Percentiles rank a stretch among this genome's conserved stretches.
These are phyloP conservation scores for Neonectria sp. DNA, from an alignment of 2,329 filamentous ascomycete genomes.

Conservation along the genomic window DNA sequence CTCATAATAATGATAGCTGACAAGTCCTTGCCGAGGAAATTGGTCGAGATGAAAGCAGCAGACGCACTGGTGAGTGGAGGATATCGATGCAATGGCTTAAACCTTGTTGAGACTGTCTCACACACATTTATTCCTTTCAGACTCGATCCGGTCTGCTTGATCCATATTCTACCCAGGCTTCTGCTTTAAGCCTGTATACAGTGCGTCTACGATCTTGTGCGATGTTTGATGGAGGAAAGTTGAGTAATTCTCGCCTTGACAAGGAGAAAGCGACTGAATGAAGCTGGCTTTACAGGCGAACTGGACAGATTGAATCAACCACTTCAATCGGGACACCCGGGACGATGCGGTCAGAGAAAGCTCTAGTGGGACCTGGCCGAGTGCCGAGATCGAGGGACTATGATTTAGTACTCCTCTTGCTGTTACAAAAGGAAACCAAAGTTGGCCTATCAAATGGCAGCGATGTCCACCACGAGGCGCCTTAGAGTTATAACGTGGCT, in stretches of 20 bases:
- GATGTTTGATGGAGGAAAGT: no score
- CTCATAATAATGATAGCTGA: not conserved
- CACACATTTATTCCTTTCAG: not conserved
- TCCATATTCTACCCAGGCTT: not conserved
- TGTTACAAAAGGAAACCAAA: not conserved
- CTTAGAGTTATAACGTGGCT: not conserved
- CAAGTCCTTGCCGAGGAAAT: not conserved
- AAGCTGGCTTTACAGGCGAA: not conserved
- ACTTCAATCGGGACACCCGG: no score
- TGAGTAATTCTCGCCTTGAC: no score
- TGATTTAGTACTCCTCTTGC: not conserved
- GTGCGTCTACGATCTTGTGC: no score
- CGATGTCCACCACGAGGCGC: not conserved
- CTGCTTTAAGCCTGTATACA: not conserved
- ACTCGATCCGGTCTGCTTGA: not conserved
- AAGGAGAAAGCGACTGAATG: no score
- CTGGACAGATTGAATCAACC: no score
- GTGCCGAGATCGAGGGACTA: not conserved
- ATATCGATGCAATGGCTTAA: not conserved
- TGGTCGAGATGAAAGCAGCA: not conserved
- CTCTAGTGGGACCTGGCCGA: not conserved
- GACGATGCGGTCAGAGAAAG: not conserved
- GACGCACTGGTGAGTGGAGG: not conserved
- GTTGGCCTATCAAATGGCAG: not conserved
- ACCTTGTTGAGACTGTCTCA: not conserved